phyloP scores from a whole-genome alignment of 83 land plant genomes.

The Picea abies region DNA sequence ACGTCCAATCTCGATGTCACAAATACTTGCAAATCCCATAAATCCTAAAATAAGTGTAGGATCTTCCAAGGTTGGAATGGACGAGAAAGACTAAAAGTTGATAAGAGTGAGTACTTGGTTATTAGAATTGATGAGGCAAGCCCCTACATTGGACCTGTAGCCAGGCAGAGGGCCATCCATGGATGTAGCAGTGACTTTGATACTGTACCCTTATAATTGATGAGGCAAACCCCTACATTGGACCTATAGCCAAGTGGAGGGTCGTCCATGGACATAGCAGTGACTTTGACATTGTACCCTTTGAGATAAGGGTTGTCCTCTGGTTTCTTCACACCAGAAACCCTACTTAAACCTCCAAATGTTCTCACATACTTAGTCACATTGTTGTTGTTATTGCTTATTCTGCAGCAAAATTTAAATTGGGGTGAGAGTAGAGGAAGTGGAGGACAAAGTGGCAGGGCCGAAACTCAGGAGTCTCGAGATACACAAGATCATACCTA shows the following conservation, averaged over 20 bases:
- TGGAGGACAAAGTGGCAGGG: background rate
- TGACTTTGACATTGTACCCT: background rate
- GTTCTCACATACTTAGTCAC: background rate
- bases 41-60: background rate
- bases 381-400: background rate
- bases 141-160: constrained; percentile 34
- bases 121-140: constrained; percentile 32
- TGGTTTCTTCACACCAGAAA: background rate
- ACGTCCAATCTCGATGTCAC: constrained; percentile 86
- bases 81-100: background rate
- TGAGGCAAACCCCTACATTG: constrained; percentile 32
- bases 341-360: background rate
- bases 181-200: background rate
- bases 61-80: too few relatives aligned
- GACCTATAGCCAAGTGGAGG: constrained; percentile 27
- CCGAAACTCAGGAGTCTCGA: too few relatives aligned
- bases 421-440: background rate
- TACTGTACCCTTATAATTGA: constrained; percentile 12
- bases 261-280: constrained; percentile 10
- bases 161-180: constrained; percentile 29
- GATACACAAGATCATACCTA: too few relatives aligned
- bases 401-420: background rate
- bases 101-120: constrained; percentile 19
- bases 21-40: constrained; percentile 62
- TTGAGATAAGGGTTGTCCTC: background rate